Percentiles rank a stretch among this genome's conserved stretches.
These are phyloP conservation scores for Linnemannia exigua DNA, from an alignment of 192 early-diverging fungal genomes.

Conservation along the genomic window DNA sequence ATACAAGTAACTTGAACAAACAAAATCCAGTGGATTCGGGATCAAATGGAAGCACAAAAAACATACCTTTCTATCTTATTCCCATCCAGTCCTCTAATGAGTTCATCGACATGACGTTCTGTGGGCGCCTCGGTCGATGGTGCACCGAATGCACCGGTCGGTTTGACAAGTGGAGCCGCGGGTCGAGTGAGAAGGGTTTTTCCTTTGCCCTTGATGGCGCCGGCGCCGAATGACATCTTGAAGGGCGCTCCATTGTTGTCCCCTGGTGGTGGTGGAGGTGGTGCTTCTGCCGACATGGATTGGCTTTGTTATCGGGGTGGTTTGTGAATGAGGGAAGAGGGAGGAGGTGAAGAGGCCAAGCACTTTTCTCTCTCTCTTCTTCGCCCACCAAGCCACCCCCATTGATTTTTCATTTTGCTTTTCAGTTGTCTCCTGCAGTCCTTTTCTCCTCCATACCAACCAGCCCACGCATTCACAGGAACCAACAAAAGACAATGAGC, in stretches of 20 bases:
- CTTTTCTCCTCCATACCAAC: background rate
- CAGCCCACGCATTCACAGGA: background rate
- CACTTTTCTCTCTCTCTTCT: conserved; percentile 6
- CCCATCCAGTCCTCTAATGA: conserved; percentile 62
- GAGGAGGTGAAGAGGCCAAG: background rate
- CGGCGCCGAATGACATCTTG: conserved; percentile 36
- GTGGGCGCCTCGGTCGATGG: background rate
- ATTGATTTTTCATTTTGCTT: background rate
- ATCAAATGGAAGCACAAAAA: background rate
- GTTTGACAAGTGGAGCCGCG: conserved; percentile 27
- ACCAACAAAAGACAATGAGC: conserved; percentile 27
- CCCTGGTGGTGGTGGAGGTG: conserved; percentile 16
- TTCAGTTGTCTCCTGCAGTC: background rate
- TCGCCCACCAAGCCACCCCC: conserved; percentile 9
- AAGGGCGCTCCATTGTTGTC: conserved; percentile 4
- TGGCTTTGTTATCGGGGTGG: background rate
- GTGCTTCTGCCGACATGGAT: conserved; percentile 24
- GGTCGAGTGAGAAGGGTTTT: conserved; percentile 19
- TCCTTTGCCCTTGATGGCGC: conserved; percentile 6
- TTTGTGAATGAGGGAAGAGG: background rate
- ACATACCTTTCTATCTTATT: conserved; percentile 61
- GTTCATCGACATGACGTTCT: conserved; percentile 50
- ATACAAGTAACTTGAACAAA: no score
- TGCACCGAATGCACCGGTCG: conserved; percentile 43
- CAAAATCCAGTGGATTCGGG: background rate